Base-by-base conservation (phyloP, 768 basidiomycete species). In the Lyophyllum atratum region DNA sequence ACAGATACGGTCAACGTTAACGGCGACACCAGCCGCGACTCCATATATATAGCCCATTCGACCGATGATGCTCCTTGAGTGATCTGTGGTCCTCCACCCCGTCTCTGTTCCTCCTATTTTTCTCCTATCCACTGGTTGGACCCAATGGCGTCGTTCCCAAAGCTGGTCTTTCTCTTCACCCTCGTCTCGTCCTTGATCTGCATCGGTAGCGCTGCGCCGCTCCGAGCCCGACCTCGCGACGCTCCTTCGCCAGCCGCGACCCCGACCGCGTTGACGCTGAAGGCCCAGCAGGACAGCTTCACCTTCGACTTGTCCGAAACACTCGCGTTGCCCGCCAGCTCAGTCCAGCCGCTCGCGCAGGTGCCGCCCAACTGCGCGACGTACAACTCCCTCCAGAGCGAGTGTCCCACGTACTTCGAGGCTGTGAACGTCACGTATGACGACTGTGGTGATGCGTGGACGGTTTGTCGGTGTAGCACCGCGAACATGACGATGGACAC, bases 381-480 rank as follows among this genome's bases (percentile, higher is more conserved):
- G 37, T 58, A 58, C 39, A 58, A 58, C 45, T 55, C 63, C 5
- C 31, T 24, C 31, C 31, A 48, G 6, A 43, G 54, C 14, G 70
- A 70, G 54, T 68, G 68, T 40, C 54, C 55, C 0, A 61, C 64
- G 2, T 40, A 44, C 14, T 67, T 66, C 56, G 49, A 54, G 33
- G 70, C 68, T 3, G 55, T 61, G 25, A 68, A 67, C 40, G 62
- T 72, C 22, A 67, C 62, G 11, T 71, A 67, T 33, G 66, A 67
- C 39, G 70, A 73, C 52, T 72, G 70, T 44, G 57, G 61, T 1
- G 64, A 64, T 19, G 17, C 62, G 22, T 70, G 60, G 54, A 66
- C 62, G 1, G 52, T 74, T 4, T 72, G 72, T 31, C 67, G 66
- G 6, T 73, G 72, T 55, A 60, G 33, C 11, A 59, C 62, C n/a